Evolutionary conservation across 805 yeast genomes (phyloP), one percentile per base, ranked within the genome.

Genomic region (Citeromyces matritensis): DNA sequence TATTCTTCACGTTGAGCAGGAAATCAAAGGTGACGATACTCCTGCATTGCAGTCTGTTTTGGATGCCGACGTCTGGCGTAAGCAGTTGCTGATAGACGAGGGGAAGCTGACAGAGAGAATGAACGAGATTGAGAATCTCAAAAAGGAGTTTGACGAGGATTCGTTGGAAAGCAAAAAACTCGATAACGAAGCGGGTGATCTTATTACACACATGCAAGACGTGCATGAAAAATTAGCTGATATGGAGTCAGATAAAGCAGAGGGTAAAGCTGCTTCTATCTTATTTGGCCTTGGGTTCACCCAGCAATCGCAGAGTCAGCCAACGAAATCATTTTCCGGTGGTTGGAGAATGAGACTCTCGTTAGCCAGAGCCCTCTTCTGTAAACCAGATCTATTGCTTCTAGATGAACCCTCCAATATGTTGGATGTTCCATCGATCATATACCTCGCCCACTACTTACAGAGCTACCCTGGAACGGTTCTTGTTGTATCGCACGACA

Each of bases 331-430:
- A 17, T 91, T 91, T 53, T 85, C 96, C 33, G 99, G 99, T 71
- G 99, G 99, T 74, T 91, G 98, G 98, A 79, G 98, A 69, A 91
- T 91, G 98, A 81, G 98, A 64, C 68, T 91, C 41, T 82, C 96
- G n/a, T 67, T 91, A 37, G 98, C 98, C 3, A 74, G 98, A 58
- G 98, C 98, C 0, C 67, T 91, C 51, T 91, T 91, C 67, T 88
- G 96, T 68, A 78, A 84, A 51, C 98, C 98, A 1, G 98, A 91
- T 54, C 63, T 91, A 41, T 63, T 91, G 42, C 62, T 91, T 49
- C 68, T 91, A 41, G 98, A 91, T 71, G 99, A 91, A 68, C 99
- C 99, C 47, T 86, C 97, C 38, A 91, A 91, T 77, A 91, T 86
- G 95, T 81, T 91, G 94, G 99, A 91, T 72, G 95, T 91, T 54